A percentile compares a stretch with the other conserved stretches of the same genome.
Conservation (phyloP, 495 filamentous ascomycete species). For the Aspergillus baeticus region DNA sequence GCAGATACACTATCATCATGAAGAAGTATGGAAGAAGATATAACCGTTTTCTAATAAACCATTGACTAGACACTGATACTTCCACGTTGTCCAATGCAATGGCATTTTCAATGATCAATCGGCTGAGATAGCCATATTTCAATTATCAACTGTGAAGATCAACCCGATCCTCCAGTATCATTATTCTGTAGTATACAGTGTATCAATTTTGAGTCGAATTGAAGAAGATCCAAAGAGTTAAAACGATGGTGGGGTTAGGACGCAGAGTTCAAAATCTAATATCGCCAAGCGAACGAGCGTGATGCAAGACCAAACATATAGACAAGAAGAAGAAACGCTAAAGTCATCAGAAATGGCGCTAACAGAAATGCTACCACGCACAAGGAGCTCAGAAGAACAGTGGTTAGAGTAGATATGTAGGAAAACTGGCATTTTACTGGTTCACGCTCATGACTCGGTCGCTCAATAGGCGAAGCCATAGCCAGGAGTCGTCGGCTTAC, state of each 20-base stretch:
- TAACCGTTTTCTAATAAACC: too few species aligned
- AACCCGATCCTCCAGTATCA: too few species aligned
- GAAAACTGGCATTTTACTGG: conserved; percentile 9
- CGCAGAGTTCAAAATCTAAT: background rate
- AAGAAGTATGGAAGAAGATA: too few species aligned
- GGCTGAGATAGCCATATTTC: too few species aligned
- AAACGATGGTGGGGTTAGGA: background rate
- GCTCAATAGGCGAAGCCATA: conserved; percentile 41
- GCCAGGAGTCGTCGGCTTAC: conserved; percentile 39
- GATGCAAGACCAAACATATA: conserved; percentile 2
- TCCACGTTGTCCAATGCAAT: too few species aligned
- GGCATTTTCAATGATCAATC: too few species aligned
- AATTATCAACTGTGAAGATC: too few species aligned
- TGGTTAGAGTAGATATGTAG: conserved; percentile 3
- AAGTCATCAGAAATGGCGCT: conserved; percentile 19
- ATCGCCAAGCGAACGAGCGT: background rate
- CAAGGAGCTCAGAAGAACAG: conserved; percentile 10
- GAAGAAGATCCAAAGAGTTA: background rate
- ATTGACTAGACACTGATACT: too few species aligned
- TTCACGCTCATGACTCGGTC: background rate
- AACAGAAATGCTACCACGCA: conserved; percentile 14
- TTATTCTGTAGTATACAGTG: background rate
- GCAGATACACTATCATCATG: too few species aligned
- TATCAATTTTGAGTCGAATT: background rate
- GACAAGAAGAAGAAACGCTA: conserved; percentile 21